Percentiles rank a stretch among this genome's conserved stretches.
These are phyloP conservation scores for Mucor ambiguus DNA, from an alignment of 371 early-diverging fungal genomes.

Conservation along the genomic window DNA sequence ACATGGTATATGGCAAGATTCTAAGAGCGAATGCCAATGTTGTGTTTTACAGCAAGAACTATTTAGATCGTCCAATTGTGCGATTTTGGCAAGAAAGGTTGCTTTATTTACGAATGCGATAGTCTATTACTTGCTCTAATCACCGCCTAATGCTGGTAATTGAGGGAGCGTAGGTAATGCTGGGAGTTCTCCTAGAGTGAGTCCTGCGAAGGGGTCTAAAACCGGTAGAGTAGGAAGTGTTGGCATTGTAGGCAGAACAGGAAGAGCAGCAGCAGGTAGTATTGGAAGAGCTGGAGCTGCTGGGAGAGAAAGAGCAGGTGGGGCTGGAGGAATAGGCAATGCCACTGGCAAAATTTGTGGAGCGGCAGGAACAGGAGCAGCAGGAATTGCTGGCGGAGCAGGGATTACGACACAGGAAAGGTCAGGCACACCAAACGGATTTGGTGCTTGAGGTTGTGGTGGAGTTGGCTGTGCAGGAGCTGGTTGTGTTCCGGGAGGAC, in stretches of 20 bases:
- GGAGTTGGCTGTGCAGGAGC: background rate
- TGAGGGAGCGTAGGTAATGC: conserved; percentile 2
- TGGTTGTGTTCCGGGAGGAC: conserved; percentile 8
- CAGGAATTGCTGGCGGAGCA: background rate
- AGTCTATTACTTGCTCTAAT: background rate
- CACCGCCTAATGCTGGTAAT: background rate
- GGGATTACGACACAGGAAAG: background rate
- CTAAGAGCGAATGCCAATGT: background rate
- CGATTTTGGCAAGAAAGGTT: background rate
- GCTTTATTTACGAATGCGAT: background rate
- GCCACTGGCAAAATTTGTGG: background rate
- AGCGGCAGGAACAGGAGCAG: background rate
- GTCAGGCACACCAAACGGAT: background rate
- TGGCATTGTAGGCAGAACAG: background rate
- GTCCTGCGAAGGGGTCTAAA: background rate
- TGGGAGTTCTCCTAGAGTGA: background rate
- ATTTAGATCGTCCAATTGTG: background rate
- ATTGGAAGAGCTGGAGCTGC: conserved; percentile 4
- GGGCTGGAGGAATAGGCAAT: background rate
- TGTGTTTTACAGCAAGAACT: background rate
- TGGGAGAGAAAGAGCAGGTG: background rate
- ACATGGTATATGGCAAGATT: background rate
- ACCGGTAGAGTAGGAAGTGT: background rate
- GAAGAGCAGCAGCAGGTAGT: background rate
- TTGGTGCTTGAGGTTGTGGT: background rate